These are phyloP conservation scores for Geranium rotundifolium DNA, from an alignment of 345 rosid species.

Conservation along the genomic window DNA sequence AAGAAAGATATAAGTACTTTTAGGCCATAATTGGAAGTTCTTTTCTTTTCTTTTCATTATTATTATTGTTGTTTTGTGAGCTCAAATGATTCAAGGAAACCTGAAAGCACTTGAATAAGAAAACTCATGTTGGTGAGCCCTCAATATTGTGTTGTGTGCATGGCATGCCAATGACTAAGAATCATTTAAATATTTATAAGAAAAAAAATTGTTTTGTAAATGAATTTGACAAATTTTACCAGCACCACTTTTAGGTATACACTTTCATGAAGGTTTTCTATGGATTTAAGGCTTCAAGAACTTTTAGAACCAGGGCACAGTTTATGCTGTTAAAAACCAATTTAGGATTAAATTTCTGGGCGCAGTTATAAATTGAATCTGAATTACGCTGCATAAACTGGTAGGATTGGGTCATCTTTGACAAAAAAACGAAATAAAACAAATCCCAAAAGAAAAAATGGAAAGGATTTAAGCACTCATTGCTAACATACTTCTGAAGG, in stretches of 20 bases:
- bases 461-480: not conserved
- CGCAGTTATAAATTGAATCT: not conserved
- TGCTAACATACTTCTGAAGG: conserved; percentile 70
- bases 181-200: no score
- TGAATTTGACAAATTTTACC: no score
- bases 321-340: not conserved
- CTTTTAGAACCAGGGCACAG: not conserved
- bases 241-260: no score
- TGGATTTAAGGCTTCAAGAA: no score
- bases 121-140: not conserved
- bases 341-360: not conserved
- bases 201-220: no score
- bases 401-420: not conserved
- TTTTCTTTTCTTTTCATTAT: no score
- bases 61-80: no score
- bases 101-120: not conserved
- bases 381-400: not conserved
- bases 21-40: not conserved
- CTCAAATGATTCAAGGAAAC: not conserved
- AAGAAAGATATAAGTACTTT: not conserved
- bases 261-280: no score
- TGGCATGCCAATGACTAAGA: no score
- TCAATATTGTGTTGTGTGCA: no score
- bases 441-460: not conserved
- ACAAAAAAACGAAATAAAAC: not conserved